Evolutionary conservation across 2,329 filamentous ascomycete species (phyloP).

Genomic region (Dothideomycetes sp.): DNA sequence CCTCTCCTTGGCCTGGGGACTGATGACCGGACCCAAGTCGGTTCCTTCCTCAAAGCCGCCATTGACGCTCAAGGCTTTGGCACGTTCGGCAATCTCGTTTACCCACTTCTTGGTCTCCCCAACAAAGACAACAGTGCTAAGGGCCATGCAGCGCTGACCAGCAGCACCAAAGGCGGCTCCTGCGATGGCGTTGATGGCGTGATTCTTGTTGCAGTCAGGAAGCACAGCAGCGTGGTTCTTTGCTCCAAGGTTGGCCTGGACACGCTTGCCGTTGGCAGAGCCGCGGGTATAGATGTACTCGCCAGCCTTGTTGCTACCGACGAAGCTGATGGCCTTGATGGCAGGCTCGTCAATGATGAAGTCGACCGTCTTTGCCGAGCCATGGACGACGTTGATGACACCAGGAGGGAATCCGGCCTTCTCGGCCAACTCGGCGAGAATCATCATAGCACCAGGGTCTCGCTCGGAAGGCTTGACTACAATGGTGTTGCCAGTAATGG

Average conservation of each 20-base stretch:
- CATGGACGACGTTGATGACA: slow-evolving; percentile 76
- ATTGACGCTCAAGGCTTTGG: slow-evolving; percentile 63
- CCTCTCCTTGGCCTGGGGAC: slow-evolving; percentile 65
- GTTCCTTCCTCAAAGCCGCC: slow-evolving; percentile 74
- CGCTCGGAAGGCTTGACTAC: slow-evolving; percentile 81
- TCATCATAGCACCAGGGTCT: slow-evolving; percentile 77
- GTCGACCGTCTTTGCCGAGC: slow-evolving; percentile 70
- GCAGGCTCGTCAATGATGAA: slow-evolving; percentile 77
- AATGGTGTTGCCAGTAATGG: slow-evolving; percentile 73
- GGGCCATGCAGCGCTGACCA: slow-evolving; percentile 78
- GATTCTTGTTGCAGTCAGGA: slow-evolving; percentile 84
- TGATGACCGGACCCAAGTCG: slow-evolving; percentile 76
- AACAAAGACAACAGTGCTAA: slow-evolving; percentile 74
- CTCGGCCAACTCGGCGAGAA: slow-evolving; percentile 67
- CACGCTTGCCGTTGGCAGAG: slow-evolving; percentile 77
- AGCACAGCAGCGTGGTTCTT: slow-evolving; percentile 83
- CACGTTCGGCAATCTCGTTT: slow-evolving; percentile 64
- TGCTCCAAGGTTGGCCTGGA: slow-evolving; percentile 78
- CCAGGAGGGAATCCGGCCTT: slow-evolving; percentile 75
- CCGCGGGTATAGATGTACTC: slow-evolving; percentile 76
- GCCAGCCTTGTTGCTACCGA: slow-evolving; percentile 78
- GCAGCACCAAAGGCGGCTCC: slow-evolving; percentile 79
- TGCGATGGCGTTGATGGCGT: slow-evolving; percentile 73
- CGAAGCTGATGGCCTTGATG: slow-evolving; percentile 81
- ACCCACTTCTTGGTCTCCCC: slow-evolving; percentile 81